These are phyloP conservation scores for Aegle marmelos DNA, from an alignment of 345 rosid species.

Conservation along the genomic window DNA sequence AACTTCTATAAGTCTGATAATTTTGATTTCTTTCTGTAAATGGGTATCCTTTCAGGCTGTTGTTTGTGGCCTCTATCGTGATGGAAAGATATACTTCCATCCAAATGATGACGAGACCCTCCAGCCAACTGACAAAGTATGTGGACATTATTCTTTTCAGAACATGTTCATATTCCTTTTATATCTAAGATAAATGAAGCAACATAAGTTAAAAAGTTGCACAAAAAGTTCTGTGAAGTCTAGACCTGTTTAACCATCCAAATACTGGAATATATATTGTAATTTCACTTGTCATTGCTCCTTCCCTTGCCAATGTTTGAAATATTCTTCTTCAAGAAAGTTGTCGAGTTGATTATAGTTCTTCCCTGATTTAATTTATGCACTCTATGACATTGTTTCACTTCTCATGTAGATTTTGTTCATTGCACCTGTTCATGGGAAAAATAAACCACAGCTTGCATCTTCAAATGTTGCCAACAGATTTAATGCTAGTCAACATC, in stretches of 20 bases:
- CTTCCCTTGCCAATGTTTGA: slow-evolving; percentile 3
- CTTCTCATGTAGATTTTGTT: slow-evolving; percentile 52
- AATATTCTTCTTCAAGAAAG: slow-evolving; percentile 9
- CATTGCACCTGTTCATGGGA: slow-evolving; percentile 71
- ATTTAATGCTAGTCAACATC: slow-evolving; percentile 16
- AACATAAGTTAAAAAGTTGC: neutral
- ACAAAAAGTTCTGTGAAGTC: slow-evolving; percentile 1
- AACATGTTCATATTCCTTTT: slow-evolving; percentile 4
- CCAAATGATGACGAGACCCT: slow-evolving; percentile 79
- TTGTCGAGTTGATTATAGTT: slow-evolving; percentile 10
- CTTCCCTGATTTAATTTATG: slow-evolving; percentile 10
- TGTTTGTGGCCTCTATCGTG: slow-evolving; percentile 83
- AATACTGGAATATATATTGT: neutral
- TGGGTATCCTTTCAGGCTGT: slow-evolving; percentile 59
- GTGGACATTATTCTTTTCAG: slow-evolving; percentile 15
- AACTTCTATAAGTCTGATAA: slow-evolving; percentile 4
- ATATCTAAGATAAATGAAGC: neutral
- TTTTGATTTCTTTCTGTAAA: slow-evolving; percentile 8
- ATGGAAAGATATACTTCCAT: slow-evolving; percentile 74
- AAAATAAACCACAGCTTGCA: slow-evolving; percentile 40
- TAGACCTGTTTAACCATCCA: neutral
- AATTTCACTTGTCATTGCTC: neutral
- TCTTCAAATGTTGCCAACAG: slow-evolving; percentile 36
- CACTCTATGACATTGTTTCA: slow-evolving; percentile 10
- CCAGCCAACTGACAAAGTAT: slow-evolving; percentile 68